These are phyloP conservation scores for Cladobotryum mycophilum DNA, from an alignment of 2,329 filamentous ascomycete species.

Conservation along the genomic window DNA sequence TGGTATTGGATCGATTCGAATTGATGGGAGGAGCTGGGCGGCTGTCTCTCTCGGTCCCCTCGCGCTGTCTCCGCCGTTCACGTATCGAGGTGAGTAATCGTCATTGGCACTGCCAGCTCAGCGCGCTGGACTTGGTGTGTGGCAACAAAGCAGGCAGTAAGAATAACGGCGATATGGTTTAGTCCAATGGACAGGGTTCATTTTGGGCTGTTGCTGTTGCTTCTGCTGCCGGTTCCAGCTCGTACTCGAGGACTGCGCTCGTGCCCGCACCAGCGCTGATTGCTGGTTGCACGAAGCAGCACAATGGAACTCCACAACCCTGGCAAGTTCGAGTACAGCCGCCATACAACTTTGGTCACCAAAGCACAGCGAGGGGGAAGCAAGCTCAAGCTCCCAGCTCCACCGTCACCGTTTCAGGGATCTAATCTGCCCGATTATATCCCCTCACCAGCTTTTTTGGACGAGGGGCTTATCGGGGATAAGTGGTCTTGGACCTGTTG, in stretches of 20 bases:
- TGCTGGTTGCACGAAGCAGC: too few relatives aligned
- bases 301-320: too few relatives aligned
- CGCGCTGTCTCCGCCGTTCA: neutral
- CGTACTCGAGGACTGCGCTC: neutral
- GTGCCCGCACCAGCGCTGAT: too few relatives aligned
- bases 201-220: neutral
- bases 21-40: neutral
- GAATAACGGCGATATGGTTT: neutral
- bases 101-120: neutral
- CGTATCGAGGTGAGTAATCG: neutral
- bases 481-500: too few relatives aligned
- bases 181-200: neutral
- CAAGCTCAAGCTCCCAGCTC: too few relatives aligned
- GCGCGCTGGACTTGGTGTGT: neutral
- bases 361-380: too few relatives aligned
- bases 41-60: neutral
- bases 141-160: neutral
- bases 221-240: neutral
- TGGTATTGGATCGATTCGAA: neutral
- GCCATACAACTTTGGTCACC: too few relatives aligned
- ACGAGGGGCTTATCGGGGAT: too few relatives aligned
- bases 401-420: too few relatives aligned
- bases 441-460: too few relatives aligned
- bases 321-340: too few relatives aligned
- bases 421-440: too few relatives aligned